Conservation (phyloP, 2,329 filamentous ascomycete genomes). For the Fusarium sp. region DNA sequence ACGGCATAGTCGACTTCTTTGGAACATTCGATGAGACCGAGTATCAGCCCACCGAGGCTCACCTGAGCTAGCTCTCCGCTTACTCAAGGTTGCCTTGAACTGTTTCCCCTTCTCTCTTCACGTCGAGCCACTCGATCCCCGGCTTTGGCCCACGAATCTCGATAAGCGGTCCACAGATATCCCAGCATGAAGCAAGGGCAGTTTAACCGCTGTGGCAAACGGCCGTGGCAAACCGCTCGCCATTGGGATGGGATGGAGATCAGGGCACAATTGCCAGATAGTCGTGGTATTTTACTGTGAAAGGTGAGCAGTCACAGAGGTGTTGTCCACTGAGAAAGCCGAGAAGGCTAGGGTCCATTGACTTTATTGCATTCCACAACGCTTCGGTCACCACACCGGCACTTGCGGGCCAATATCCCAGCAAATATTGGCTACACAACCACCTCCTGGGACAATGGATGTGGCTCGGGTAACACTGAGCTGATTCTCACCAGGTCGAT, state of each 20-base stretch:
- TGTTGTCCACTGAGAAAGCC: not conserved
- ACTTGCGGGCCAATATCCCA: conserved; percentile 23
- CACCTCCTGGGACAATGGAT: conserved; percentile 4
- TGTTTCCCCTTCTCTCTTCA: conserved; percentile 4
- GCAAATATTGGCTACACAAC: conserved; percentile 26
- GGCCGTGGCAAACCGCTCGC: conserved; percentile 19
- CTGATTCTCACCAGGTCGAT: conserved; percentile 6
- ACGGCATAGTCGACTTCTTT: conserved; percentile 20
- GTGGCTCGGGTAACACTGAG: conserved; percentile 16
- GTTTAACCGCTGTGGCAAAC: conserved; percentile 29
- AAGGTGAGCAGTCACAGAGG: conserved; percentile 23
- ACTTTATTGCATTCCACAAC: conserved; percentile 11
- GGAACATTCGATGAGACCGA: conserved; percentile 34
- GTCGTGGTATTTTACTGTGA: not conserved
- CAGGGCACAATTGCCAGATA: conserved; percentile 25
- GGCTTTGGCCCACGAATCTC: conserved; percentile 25
- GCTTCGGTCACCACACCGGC: conserved; percentile 25
- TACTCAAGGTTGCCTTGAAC: not conserved
- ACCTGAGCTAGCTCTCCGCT: conserved; percentile 23
- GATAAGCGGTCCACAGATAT: conserved; percentile 32
- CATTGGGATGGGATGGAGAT: not conserved
- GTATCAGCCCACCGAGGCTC: conserved; percentile 26
- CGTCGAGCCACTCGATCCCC: conserved; percentile 10
- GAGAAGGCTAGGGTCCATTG: not conserved
- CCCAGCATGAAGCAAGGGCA: conserved; percentile 14